Conservation (phyloP, 495 filamentous ascomycete genomes). For the Penicillium cosmopolitanum region DNA sequence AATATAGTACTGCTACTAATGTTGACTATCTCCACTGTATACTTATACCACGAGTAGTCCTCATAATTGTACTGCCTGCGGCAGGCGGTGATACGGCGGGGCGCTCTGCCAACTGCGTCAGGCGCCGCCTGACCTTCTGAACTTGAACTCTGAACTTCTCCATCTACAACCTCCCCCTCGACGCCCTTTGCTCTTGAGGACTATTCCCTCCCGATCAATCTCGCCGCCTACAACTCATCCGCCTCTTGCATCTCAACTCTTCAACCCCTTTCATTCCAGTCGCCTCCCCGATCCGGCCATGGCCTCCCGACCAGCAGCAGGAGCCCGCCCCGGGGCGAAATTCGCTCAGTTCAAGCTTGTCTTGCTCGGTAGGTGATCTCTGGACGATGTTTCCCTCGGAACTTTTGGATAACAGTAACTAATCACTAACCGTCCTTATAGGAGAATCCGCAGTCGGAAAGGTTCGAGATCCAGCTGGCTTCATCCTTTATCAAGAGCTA, state of each 20-base stretch:
- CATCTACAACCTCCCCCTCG: not conserved
- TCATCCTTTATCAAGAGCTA: slow-evolving; percentile 35
- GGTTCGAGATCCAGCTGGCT: slow-evolving; percentile 54
- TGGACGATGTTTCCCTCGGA: not conserved
- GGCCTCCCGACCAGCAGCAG: slow-evolving; percentile 79
- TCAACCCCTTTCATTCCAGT: slow-evolving; percentile 4
- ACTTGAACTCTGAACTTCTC: slow-evolving; percentile 9
- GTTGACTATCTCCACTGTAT: no score
- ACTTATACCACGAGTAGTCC: no score
- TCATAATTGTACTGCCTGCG: slow-evolving; percentile 11
- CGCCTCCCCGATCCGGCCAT: slow-evolving; percentile 52
- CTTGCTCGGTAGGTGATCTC: slow-evolving; percentile 71
- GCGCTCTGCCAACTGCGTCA: slow-evolving; percentile 31
- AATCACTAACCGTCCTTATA: slow-evolving; percentile 42
- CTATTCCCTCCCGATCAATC: slow-evolving; percentile 1
- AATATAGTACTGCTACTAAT: no score
- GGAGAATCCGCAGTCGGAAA: slow-evolving; percentile 99
- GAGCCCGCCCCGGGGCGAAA: slow-evolving; percentile 74
- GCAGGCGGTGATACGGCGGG: slow-evolving; percentile 8
- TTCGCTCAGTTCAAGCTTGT: slow-evolving; percentile 99
- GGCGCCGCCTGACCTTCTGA: slow-evolving; percentile 25
- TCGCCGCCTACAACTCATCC: not conserved
- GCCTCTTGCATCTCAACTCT: slow-evolving; percentile 14
- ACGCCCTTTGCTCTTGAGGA: slow-evolving; percentile 1
- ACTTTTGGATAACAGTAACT: not conserved